A percentile compares a stretch with the other conserved stretches of the same genome.
Evolutionary conservation across 2,329 filamentous ascomycete species (phyloP).

Genomic region (Aureobasidium sp.): DNA sequence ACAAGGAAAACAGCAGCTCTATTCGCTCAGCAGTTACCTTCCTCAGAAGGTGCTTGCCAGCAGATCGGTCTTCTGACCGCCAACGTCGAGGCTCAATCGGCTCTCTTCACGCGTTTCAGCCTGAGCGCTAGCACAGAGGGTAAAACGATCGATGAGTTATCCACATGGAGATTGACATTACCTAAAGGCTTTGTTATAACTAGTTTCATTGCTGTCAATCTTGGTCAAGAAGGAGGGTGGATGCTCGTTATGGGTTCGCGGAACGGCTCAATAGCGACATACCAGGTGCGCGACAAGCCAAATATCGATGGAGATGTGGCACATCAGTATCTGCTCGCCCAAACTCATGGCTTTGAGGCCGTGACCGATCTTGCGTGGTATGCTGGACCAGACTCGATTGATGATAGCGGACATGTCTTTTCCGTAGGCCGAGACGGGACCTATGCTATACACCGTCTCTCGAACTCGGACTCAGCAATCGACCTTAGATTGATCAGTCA

Average conservation of each 20-base stretch:
- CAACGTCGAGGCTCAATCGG: conserved; percentile 30
- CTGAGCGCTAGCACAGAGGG: background rate
- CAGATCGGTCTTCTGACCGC: conserved; percentile 31
- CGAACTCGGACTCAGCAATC: conserved; percentile 22
- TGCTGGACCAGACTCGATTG: background rate
- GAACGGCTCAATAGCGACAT: conserved; percentile 46
- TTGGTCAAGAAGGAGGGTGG: background rate
- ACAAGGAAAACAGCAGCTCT: conserved; percentile 37
- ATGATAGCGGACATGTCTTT: conserved; percentile 47
- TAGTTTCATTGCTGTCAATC: conserved; percentile 33
- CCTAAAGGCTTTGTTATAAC: conserved; percentile 46
- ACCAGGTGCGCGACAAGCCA: background rate
- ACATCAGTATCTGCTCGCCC: conserved; percentile 18
- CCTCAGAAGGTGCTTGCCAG: background rate
- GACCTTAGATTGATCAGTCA: conserved; percentile 57
- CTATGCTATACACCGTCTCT: conserved; percentile 56
- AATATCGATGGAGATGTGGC: background rate
- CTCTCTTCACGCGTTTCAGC: conserved; percentile 17
- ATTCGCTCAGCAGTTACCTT: conserved; percentile 24
- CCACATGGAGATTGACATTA: conserved; percentile 15
- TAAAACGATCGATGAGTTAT: background rate
- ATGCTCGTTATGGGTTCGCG: conserved; percentile 47
- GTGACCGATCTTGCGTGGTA: conserved; percentile 56
- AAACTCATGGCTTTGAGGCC: conserved; percentile 50
- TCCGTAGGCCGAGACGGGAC: conserved; percentile 71